These are phyloP conservation scores for Aspergillus taichungensis DNA, from an alignment of 495 filamentous ascomycete genomes.

Conservation along the genomic window DNA sequence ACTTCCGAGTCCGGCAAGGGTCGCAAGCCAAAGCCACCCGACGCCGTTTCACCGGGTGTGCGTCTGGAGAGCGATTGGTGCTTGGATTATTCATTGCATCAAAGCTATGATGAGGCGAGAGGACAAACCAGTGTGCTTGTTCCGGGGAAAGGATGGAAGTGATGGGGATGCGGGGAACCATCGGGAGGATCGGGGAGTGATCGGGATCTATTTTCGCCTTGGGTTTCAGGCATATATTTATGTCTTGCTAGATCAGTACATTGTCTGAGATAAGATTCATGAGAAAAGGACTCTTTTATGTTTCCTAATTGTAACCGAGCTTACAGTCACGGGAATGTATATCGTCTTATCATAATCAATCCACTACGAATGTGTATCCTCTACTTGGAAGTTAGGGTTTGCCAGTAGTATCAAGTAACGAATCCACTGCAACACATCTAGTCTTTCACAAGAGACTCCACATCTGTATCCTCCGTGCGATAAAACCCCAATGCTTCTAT, in stretches of 20 bases:
- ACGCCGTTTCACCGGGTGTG: constrained; percentile 20
- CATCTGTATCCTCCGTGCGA: constrained; percentile 26
- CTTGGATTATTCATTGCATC: too few relatives aligned
- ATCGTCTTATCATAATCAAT: not conserved
- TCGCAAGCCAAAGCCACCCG: constrained; percentile 34
- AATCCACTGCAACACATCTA: not conserved
- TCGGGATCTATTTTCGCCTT: not conserved
- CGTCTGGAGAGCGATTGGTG: too few relatives aligned
- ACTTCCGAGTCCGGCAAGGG: constrained; percentile 38
- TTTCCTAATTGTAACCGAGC: too few relatives aligned
- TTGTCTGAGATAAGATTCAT: not conserved
- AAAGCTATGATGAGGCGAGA: not conserved
- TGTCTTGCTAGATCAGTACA: not conserved
- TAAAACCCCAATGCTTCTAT: constrained; percentile 36
- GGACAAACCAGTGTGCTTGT: not conserved
- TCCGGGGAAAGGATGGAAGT: not conserved
- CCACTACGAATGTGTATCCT: not conserved
- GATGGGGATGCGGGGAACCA: not conserved
- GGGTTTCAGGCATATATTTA: not conserved
- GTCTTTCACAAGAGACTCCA: constrained; percentile 15
- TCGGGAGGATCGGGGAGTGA: not conserved
- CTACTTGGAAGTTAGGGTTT: too few relatives aligned
- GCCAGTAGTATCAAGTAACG: too few relatives aligned
- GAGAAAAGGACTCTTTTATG: too few relatives aligned
- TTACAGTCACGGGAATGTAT: not conserved